phyloP scores from a whole-genome alignment of 495 filamentous ascomycete genomes.

The Barbatosphaeria neglecta region DNA sequence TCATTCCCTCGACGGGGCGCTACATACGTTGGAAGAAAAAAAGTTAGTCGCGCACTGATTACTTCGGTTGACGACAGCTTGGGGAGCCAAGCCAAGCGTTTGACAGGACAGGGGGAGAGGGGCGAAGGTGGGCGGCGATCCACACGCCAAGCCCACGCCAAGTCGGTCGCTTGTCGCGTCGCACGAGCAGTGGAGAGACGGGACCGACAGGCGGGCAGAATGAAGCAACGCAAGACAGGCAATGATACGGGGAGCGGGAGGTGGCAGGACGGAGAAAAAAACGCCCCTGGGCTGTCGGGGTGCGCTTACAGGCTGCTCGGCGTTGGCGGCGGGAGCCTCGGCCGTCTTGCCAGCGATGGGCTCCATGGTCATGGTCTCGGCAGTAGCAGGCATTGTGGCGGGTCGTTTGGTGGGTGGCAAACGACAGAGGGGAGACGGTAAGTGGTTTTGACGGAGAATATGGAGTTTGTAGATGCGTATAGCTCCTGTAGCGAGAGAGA shows the following conservation, averaged over 20 bases:
- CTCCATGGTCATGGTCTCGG: slow-evolving; percentile 2
- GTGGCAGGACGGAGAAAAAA: background rate
- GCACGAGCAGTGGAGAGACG: background rate
- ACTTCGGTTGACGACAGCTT: too few species aligned
- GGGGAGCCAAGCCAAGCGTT: too few species aligned
- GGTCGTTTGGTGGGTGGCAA: background rate
- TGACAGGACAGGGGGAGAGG: too few species aligned
- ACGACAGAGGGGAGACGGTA: too few species aligned
- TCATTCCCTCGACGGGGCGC: background rate
- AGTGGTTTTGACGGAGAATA: too few species aligned
- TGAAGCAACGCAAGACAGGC: background rate
- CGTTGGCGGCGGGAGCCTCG: background rate
- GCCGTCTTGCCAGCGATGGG: background rate
- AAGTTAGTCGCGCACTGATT: background rate
- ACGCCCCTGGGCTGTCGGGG: background rate
- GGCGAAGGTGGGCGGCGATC: too few species aligned
- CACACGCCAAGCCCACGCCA: too few species aligned
- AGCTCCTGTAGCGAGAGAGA: background rate
- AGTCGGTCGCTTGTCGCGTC: too few species aligned
- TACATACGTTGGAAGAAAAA: background rate
- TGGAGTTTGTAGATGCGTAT: background rate
- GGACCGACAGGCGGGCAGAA: background rate
- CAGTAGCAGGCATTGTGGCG: slow-evolving; percentile 1
- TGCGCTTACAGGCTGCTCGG: slow-evolving; percentile 3
- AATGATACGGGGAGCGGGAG: background rate